Evolutionary conservation across 2,329 filamentous ascomycete genomes (phyloP), one percentile per base, ranked within the genome.

Genomic region (Beauveria sp.): DNA sequence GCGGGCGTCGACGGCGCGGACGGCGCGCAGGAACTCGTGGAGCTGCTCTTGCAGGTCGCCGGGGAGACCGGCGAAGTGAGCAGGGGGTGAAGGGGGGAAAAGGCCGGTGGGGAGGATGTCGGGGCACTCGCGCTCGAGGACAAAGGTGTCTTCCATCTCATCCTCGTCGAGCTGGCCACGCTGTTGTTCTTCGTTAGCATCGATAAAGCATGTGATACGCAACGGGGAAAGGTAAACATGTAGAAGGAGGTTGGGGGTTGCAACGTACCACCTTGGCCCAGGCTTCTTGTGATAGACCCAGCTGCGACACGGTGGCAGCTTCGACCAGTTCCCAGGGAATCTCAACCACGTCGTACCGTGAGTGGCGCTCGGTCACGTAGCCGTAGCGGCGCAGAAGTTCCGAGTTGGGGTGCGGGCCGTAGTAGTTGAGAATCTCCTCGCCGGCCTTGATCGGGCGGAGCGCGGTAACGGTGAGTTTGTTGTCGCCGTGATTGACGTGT

Each of bases 351-450:
- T 96, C 91, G 71, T 92, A 91, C 46, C 86, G 80, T 10, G 85
- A 77, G 67, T 96, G 92, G 65, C 87, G 87, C 30, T 83, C 76
- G 0, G 91, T 93, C n/a, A 92, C 85, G 68, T 96, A 96, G 20
- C 92, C 92, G 67, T 96, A 96, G 16, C 92, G 82, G 41, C 92
- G 81, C 12, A 96, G 80, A 8, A 96, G 78, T 69, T 97, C 92
- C 1, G 89, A 88, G 62, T 90, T 89, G 10, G 91, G 89, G 3
- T 96, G 83, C 6, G 91, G 86, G 0, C 92, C 92, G 66, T 96
- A 96, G 74, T 96, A 92, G 71, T 96, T 96, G 70, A 92, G 84
- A 20, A 96, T 84, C 72, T 96, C 89, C 61, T 91, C 84, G 6
- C 89, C 89, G 0, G 83, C 81, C 26, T 73, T 75, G 67, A 96